Evolutionary conservation across 2,329 filamentous ascomycete genomes (phyloP).

Genomic region (Fusarium tupiense): DNA sequence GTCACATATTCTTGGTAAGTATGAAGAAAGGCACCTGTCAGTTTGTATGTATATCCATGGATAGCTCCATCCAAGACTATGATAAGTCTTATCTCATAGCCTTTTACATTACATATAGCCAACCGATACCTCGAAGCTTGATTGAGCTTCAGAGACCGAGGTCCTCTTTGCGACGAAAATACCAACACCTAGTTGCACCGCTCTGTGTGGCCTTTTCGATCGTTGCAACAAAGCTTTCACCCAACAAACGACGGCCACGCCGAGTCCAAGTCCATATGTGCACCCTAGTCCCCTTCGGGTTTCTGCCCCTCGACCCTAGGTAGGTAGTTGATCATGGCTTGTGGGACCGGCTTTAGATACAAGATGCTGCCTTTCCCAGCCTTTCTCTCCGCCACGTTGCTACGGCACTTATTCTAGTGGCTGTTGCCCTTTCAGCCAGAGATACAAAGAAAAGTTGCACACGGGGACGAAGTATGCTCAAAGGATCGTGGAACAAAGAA

Average conservation of each 20-base stretch:
- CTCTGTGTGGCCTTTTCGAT: background rate
- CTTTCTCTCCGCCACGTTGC: conserved; percentile 43
- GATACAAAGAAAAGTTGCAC: conserved; percentile 19
- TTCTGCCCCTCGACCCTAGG: conserved; percentile 5
- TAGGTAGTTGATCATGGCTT: conserved; percentile 11
- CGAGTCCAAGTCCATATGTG: conserved; percentile 10
- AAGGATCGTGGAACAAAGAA: background rate
- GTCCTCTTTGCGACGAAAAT: background rate
- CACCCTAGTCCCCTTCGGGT: conserved; percentile 11
- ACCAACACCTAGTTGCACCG: background rate
- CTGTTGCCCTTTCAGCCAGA: conserved; percentile 1
- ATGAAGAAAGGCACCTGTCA: background rate
- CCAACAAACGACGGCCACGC: conserved; percentile 32
- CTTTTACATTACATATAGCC: background rate
- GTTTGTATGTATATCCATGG: too few species aligned
- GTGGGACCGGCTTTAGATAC: conserved; percentile 31
- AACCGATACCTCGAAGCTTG: background rate
- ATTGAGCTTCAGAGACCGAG: background rate
- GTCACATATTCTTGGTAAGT: background rate
- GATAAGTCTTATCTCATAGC: background rate
- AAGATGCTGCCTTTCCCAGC: conserved; percentile 39
- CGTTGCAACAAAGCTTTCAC: background rate
- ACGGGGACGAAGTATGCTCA: background rate
- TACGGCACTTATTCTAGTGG: conserved; percentile 43
- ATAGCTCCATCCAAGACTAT: background rate